These are phyloP conservation scores for Mortierella claussenii DNA, from an alignment of 192 early-diverging fungal genomes.

Conservation along the genomic window DNA sequence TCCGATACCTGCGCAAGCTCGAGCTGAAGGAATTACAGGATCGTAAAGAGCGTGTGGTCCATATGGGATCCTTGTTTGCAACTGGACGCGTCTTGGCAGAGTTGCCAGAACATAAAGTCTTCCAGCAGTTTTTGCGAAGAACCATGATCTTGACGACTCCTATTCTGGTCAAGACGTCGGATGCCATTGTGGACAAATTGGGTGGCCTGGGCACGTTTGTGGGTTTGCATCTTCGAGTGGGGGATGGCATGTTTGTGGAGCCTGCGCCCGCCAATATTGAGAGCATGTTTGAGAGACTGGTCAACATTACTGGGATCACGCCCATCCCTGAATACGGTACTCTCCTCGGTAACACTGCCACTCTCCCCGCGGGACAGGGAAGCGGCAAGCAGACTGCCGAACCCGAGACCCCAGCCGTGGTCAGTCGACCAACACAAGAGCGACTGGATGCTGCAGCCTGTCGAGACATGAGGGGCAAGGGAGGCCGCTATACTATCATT, in stretches of 20 bases:
- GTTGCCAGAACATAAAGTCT: slow-evolving; percentile 52
- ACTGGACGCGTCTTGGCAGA: slow-evolving; percentile 58
- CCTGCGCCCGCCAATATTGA: slow-evolving; percentile 57
- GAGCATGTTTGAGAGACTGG: slow-evolving; percentile 57
- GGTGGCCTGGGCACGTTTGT: slow-evolving; percentile 60
- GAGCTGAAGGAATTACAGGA: slow-evolving; percentile 51
- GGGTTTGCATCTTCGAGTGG: slow-evolving; percentile 64
- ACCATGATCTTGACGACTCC: slow-evolving; percentile 64
- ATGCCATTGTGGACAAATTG: slow-evolving; percentile 55
- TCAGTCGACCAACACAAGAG: neutral
- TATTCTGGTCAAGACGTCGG: slow-evolving; percentile 53
- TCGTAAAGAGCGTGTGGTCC: slow-evolving; percentile 51
- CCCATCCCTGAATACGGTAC: slow-evolving; percentile 20
- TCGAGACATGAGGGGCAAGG: slow-evolving; percentile 5
- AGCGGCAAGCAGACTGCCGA: neutral
- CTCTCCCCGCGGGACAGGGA: slow-evolving; percentile 1
- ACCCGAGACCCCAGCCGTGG: neutral
- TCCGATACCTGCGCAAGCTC: slow-evolving; percentile 50
- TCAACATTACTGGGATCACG: slow-evolving; percentile 48
- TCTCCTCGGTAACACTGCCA: neutral
- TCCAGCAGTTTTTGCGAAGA: slow-evolving; percentile 48
- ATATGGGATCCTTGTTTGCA: slow-evolving; percentile 66
- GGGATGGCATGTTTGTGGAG: slow-evolving; percentile 61
- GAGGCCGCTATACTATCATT: slow-evolving; percentile 39
- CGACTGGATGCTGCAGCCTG: slow-evolving; percentile 14